These are phyloP conservation scores for Silene conica DNA, from an alignment of 148 eudicot genomes.

Conservation along the genomic window DNA sequence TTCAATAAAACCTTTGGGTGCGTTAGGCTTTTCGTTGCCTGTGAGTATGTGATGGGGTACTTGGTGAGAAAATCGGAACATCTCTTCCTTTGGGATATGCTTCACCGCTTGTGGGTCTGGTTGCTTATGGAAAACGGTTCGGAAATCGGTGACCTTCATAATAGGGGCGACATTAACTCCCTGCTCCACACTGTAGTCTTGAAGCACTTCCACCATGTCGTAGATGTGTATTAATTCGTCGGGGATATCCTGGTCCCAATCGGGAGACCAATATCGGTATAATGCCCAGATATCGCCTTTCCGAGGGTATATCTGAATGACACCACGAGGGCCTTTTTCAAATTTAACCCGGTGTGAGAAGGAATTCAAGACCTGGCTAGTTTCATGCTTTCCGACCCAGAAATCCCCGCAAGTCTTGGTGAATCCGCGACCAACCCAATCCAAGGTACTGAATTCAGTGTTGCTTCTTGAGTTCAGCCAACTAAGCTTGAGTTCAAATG, in stretches of 20 bases:
- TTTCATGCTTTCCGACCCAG: constrained; percentile 38
- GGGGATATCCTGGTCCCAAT: constrained; percentile 44
- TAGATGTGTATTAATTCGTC: constrained; percentile 42
- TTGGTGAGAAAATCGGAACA: constrained; percentile 61
- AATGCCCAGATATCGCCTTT: constrained; percentile 65
- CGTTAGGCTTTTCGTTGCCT: constrained; percentile 39
- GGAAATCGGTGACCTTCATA: constrained; percentile 46
- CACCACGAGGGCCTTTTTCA: constrained; percentile 48
- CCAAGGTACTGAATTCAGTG: constrained; percentile 38
- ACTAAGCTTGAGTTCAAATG: constrained; percentile 50
- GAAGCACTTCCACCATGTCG: constrained; percentile 60
- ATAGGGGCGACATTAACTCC: constrained; percentile 51
- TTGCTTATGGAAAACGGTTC: constrained; percentile 42
- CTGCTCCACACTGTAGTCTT: constrained; percentile 42
- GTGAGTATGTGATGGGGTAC: constrained; percentile 50
- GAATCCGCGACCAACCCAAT: constrained; percentile 49
- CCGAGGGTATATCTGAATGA: constrained; percentile 39
- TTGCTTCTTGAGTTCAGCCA: constrained; percentile 59
- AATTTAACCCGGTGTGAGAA: constrained; percentile 56
- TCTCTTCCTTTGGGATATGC: constrained; percentile 46
- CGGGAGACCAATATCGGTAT: constrained; percentile 51
- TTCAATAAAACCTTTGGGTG: constrained; percentile 50
- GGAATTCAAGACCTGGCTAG: constrained; percentile 35
- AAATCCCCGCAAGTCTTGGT: constrained; percentile 54
- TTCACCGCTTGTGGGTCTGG: constrained; percentile 28